These are phyloP conservation scores for Platanus orientalis DNA, from an alignment of 164 flowering plant genomes.

Conservation along the genomic window DNA sequence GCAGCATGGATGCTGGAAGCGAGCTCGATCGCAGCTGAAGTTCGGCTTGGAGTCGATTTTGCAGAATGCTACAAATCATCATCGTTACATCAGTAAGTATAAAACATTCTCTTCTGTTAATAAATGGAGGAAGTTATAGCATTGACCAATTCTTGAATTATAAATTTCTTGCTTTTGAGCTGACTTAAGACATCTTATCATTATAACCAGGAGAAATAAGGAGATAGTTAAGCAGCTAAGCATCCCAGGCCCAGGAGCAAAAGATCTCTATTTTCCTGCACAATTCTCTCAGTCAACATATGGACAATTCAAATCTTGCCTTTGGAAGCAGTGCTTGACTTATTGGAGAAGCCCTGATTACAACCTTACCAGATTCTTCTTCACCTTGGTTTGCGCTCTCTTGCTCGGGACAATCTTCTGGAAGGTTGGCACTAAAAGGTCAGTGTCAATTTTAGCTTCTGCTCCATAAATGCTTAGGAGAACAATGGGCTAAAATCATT, in stretches of 20 bases:
- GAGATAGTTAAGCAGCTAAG: slow-evolving; percentile 9
- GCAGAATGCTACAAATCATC: slow-evolving; percentile 75
- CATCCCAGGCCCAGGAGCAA: no score
- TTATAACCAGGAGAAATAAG: slow-evolving; percentile 58
- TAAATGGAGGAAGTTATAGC: neutral
- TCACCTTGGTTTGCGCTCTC: no score
- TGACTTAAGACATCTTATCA: slow-evolving; percentile 10
- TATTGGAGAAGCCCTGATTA: no score
- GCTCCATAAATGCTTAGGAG: no score
- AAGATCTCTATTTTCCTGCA: no score
- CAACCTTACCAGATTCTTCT: no score
- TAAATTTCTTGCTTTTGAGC: slow-evolving; percentile 4
- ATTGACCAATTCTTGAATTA: neutral
- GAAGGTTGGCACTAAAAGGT: slow-evolving; percentile 60
- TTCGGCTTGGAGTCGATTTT: slow-evolving; percentile 68
- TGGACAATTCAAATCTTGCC: no score
- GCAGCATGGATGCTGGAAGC: slow-evolving; percentile 99
- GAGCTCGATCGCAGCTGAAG: slow-evolving; percentile 78
- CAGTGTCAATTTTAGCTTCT: neutral
- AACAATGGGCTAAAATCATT: slow-evolving; percentile 1
- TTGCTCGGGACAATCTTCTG: no score
- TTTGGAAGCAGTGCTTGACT: no score
- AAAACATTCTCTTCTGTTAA: neutral
- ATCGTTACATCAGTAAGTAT: slow-evolving; percentile 64
- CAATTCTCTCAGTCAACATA: no score